Evolutionary conservation across 495 filamentous ascomycete species (phyloP), one percentile per base, ranked within the genome.

Genomic region (Echria macrotheca): DNA sequence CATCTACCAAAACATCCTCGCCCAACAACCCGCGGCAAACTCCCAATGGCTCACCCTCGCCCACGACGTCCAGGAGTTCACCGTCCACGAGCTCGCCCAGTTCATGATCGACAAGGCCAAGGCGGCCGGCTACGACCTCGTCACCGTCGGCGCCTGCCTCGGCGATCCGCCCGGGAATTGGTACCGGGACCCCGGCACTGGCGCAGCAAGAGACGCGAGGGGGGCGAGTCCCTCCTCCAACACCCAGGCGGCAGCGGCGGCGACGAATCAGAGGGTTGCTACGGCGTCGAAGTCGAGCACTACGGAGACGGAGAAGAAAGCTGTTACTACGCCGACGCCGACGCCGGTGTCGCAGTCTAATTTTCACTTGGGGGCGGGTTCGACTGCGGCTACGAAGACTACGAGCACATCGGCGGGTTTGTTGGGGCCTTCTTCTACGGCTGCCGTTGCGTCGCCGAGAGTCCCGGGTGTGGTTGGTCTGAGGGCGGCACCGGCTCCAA

Each of bases 31-130:
- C 8, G 5, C 35, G 2, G 8, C 68, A 17, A 47, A 49, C 29
- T 56, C 52, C 3, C 18, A 26, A 2, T 55, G 48, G 52, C 49
- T 65, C 18, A 46, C 57, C 19, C 82, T 86, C 46, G 49, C 62
- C 7, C 85, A 87, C 51, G 85, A 87, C 54, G 77, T 83, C 12
- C 74, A 80, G 41, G 69, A 83, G 21, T 79, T 83, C 61, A 84
- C 82, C 0, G 83, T 82, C 3, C 68, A 78, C 48, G 79, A 79
- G 40, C 70, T 87, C 43, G 78, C 82, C 0, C 72, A 74, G 24
- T 80, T 80, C 58, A 82, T 83, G 74, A 61, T 87, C 14, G 65
- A 77, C 40, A 64, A 63, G 14, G 71, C 83, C 33, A 52, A 53
- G 11, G 52, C 57, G 7, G 68, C 74, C 15, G 78, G 79, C 8